Percentiles rank a stretch among this genome's conserved stretches.
Evolutionary conservation across 192 early-diverging fungal genomes (phyloP).

Genomic region (Coemansia sp.): DNA sequence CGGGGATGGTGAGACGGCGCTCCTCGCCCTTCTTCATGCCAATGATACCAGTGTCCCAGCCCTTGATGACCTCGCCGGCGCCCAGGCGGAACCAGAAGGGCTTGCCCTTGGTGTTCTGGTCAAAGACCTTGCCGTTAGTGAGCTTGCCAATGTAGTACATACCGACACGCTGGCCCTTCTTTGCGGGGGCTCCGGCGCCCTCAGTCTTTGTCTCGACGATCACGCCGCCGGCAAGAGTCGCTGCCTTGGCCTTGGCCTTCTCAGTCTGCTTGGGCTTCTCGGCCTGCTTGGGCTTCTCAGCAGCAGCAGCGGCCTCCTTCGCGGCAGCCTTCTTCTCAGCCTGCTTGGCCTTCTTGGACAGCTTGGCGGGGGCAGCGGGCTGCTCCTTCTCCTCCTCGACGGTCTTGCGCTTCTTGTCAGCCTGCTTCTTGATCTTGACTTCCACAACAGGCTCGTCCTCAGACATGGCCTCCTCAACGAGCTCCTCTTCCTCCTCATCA

Average conservation of each 20-base stretch:
- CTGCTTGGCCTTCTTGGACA: constrained; percentile 49
- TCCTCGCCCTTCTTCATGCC: constrained; percentile 94
- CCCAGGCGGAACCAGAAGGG: constrained; percentile 91
- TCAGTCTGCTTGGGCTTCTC: constrained; percentile 31
- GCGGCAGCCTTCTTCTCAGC: constrained; percentile 40
- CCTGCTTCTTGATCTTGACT: constrained; percentile 60
- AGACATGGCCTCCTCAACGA: constrained; percentile 37
- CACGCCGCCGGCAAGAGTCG: constrained; percentile 71
- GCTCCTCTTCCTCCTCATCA: constrained; percentile 46
- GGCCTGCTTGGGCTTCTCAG: constrained; percentile 36
- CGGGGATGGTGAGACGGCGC: constrained; percentile 89
- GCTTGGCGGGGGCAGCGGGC: constrained; percentile 16
- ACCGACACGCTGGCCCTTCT: constrained; percentile 64
- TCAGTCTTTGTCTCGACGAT: constrained; percentile 78
- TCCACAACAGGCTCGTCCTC: constrained; percentile 36
- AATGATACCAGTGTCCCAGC: constrained; percentile 89
- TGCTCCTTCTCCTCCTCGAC: constrained; percentile 19
- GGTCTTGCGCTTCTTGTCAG: constrained; percentile 44
- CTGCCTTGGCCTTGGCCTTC: constrained; percentile 39
- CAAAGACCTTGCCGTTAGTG: constrained; percentile 92
- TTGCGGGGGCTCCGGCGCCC: constrained; percentile 66
- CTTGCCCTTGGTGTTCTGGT: constrained; percentile 89
- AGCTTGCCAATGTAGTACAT: constrained; percentile 97
- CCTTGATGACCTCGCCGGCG: constrained; percentile 92
- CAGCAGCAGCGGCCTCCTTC: neutral